phyloP scores from a whole-genome alignment of 1,284 basidiomycete species.

The Fomitopsis betulina region DNA sequence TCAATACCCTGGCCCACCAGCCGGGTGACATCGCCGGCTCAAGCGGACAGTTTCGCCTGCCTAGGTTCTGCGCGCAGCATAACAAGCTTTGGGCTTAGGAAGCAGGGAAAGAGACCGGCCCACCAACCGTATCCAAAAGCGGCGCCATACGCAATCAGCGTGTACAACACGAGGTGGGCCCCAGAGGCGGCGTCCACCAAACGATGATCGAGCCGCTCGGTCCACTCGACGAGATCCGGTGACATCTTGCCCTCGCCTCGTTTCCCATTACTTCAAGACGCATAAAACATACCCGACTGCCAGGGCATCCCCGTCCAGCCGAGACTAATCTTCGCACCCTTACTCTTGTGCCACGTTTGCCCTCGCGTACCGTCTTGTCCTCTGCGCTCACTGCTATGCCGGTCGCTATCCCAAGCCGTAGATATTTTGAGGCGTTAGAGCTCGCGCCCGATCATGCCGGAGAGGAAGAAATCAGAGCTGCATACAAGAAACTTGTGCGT shows the following conservation, averaged over 20 bases:
- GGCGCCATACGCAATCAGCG: constrained; percentile 8
- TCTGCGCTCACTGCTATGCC: constrained; percentile 20
- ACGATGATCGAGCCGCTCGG: constrained; percentile 15
- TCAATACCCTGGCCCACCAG: not conserved
- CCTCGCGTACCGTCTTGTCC: constrained; percentile 12
- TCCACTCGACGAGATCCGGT: constrained; percentile 17
- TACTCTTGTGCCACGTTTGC: constrained; percentile 6
- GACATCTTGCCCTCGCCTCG: constrained; percentile 19
- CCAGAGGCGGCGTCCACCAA: constrained; percentile 15
- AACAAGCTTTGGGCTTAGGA: not conserved
- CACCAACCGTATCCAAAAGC: constrained; percentile 1
- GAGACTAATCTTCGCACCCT: constrained; percentile 3
- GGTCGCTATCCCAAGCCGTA: constrained; percentile 16
- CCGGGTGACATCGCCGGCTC: not conserved
- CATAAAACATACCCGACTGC: constrained; percentile 19
- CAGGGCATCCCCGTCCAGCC: constrained; percentile 9
- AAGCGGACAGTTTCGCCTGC: not conserved
- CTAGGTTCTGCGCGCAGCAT: not conserved
- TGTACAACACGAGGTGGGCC: constrained; percentile 21
- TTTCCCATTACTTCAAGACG: constrained; percentile 21
- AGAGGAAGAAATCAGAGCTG: constrained; percentile 80
- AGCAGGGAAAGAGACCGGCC: not conserved
- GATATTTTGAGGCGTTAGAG: constrained; percentile 25
- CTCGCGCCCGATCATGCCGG: constrained; percentile 27
- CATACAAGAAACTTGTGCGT: constrained; percentile 73